Base-by-base conservation (phyloP, 257 asterid species). In the Primulina tabacum region DNA sequence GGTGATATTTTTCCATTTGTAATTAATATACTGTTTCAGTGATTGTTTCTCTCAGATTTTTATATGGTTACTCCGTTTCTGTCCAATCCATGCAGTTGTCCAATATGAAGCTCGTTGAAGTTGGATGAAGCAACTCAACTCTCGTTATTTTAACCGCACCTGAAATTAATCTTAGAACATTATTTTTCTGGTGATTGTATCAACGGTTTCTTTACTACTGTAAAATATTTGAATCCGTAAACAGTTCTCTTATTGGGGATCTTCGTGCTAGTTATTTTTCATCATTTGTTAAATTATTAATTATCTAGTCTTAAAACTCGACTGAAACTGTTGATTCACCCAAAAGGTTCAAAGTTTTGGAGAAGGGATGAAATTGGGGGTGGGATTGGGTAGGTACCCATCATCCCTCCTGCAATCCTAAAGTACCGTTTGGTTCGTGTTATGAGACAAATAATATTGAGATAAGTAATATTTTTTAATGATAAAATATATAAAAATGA, bases 71-170 rank as follows among this genome's bases (percentile, higher is more conserved):
- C 56, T 47, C 2, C 18, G 14, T 47, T 47, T 47, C 55, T 47
- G 55, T 47, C 18, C 55, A 0, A 50, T 50, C 20, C 56, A 50
- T 81, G 90, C 90, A 87, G 88, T 84, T 85, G 88, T 87, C 61
- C 88, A 85, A 73, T 81, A 81, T 50, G 88, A 87, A 79, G 93
- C 90, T 30, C 88, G 93, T 62, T 87, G 73, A 68, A 43, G 70
- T 70, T 8, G 7, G 65, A 17, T 20, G 57, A 12, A 20, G 29
- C 1, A 34, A 34, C 38, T 34, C 4, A 2, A 64, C 40, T 28
- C 62, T 52, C 64, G 17, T 9, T 12, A 14, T 47, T 12, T 47
- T 18, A 47, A 4, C 52, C 3, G 18, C 55, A 5, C 55, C 18
- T 47, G 55, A 47, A 32, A 4, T 14, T 47, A 8, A 14, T 47